Percentiles rank a stretch among this genome's conserved stretches.
Conservation (phyloP, 768 basidiomycete genomes). For the Boletus rubescentipes region DNA sequence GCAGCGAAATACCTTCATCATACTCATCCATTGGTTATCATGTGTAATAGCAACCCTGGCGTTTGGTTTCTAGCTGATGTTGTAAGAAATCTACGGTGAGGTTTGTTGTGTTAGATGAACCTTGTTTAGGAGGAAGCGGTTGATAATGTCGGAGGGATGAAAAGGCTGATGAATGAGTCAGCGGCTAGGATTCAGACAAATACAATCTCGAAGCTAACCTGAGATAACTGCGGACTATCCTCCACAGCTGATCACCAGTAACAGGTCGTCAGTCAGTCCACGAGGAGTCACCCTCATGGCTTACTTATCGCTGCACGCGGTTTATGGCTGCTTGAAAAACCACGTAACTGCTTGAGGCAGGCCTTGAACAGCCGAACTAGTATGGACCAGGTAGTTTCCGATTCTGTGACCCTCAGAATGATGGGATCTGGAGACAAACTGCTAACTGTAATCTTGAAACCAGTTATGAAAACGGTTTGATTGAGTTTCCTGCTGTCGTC, state of each 20-base stretch:
- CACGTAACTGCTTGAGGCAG: background rate
- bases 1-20: background rate
- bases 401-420: background rate
- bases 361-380: background rate
- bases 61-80: background rate
- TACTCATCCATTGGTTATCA: background rate
- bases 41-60: background rate
- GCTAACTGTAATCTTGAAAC: background rate
- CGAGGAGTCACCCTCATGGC: background rate
- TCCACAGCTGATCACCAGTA: background rate
- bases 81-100: background rate
- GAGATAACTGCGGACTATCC: background rate
- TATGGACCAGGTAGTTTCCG: background rate
- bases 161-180: background rate
- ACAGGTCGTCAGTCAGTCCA: background rate
- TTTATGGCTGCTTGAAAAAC: background rate
- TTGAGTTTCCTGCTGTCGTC: background rate
- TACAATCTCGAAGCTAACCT: background rate
- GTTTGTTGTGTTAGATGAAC: background rate
- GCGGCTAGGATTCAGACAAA: background rate
- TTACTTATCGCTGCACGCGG: background rate
- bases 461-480: constrained; percentile 1
- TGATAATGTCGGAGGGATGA: background rate
- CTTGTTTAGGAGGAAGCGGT: background rate
- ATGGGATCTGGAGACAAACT: background rate